Conservation (phyloP, 306 rosid genomes). For the Bauhinia variegata region DNA sequence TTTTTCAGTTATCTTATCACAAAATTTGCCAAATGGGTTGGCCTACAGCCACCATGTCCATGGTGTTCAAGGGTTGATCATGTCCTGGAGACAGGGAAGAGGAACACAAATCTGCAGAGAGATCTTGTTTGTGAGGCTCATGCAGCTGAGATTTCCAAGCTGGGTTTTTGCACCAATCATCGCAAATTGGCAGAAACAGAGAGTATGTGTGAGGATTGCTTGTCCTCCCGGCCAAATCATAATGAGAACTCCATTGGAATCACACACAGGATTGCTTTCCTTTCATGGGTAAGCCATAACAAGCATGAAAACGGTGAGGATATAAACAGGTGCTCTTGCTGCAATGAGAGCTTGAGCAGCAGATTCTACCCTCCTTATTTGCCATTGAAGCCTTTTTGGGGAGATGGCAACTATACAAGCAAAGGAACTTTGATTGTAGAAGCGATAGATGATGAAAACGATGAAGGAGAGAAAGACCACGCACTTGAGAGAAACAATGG, state of each 20-base stretch:
- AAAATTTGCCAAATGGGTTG: conserved; percentile 60
- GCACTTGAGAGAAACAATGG: conserved; percentile 44
- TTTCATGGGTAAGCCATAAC: conserved; percentile 49
- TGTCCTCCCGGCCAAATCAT: conserved; percentile 52
- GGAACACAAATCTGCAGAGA: conserved; percentile 21
- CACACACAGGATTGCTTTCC: conserved; percentile 45
- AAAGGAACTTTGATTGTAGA: conserved; percentile 54
- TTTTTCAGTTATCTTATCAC: conserved; percentile 61
- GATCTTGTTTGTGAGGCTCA: conserved; percentile 71
- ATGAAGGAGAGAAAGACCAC: conserved; percentile 39
- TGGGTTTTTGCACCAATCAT: conserved; percentile 66
- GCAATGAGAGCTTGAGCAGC: conserved; percentile 55
- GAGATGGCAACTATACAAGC: conserved; percentile 40
- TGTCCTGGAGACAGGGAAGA: conserved; percentile 44
- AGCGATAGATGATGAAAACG: conserved; percentile 51
- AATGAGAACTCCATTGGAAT: conserved; percentile 39
- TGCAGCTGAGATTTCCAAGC: conserved; percentile 64
- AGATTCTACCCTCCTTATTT: conserved; percentile 41
- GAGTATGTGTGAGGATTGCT: conserved; percentile 66
- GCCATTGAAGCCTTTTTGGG: conserved; percentile 54
- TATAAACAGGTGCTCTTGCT: conserved; percentile 54
- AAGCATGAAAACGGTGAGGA: conserved; percentile 40
- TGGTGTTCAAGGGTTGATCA: conserved; percentile 73
- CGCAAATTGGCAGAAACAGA: conserved; percentile 49
- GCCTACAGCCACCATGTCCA: conserved; percentile 68